Conservation (phyloP, 2,329 filamentous ascomycete species). For the Scedosporium minutisporum region DNA sequence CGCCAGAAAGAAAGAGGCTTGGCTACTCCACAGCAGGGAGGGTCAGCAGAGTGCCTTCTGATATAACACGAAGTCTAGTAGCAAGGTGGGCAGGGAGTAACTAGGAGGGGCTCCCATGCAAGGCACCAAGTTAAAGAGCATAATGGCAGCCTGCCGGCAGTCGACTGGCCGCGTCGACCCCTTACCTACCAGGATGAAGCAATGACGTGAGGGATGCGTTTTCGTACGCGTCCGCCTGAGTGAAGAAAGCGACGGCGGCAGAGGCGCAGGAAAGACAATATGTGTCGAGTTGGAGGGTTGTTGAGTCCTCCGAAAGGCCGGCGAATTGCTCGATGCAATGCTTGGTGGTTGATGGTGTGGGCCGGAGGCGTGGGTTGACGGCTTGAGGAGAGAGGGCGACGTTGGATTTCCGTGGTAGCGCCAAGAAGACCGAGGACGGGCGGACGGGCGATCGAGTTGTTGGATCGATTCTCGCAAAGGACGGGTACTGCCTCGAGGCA, state of each 20-base stretch:
- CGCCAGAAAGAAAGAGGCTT: neutral
- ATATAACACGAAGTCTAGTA: neutral
- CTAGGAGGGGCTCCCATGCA: neutral
- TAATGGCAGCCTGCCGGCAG: neutral
- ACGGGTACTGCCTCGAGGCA: neutral
- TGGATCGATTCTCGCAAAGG: neutral
- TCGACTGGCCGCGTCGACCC: neutral
- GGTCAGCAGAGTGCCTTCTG: conserved; percentile 3
- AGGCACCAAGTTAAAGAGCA: conserved; percentile 4
- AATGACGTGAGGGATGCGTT: conserved; percentile 1
- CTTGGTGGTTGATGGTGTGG: neutral
- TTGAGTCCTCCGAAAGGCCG: neutral
- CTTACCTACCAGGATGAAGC: neutral
- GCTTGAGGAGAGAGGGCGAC: neutral
- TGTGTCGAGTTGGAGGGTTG: conserved; percentile 4
- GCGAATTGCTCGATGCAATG: neutral
- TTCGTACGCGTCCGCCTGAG: neutral
- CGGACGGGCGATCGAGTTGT: neutral
- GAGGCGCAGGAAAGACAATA: neutral
- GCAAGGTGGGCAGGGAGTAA: neutral
- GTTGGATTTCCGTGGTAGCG: neutral
- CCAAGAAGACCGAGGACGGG: neutral
- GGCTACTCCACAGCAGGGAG: conserved; percentile 2
- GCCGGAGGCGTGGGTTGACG: neutral
- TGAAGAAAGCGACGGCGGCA: neutral